Base-by-base conservation (phyloP, 179 eudicot species). In the Pouteria campechiana region DNA sequence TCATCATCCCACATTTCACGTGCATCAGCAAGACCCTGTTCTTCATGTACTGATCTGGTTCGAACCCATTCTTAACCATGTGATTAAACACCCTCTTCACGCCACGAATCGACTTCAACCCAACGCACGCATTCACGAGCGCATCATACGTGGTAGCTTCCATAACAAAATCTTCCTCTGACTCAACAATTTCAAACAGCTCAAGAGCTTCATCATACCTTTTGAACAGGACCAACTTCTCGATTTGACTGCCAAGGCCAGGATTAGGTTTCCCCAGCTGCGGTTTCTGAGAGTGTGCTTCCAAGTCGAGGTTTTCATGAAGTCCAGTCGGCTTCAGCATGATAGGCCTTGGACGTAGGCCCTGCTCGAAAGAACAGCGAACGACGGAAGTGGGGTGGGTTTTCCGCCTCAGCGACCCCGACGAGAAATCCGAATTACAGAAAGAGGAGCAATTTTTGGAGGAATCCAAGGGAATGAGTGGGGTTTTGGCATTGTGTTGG, bases 1-100 rank as follows among this genome's bases (percentile, higher is more conserved):
- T 56, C 75, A 79, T 60, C 96, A 86, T 82, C 43, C 83, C 78
- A 42, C 96, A 86, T 62, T 65, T 86, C 37, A 82, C 71, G 56
- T 78, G 75, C 81, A 83, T 83, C 29, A 82, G 39, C 68, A 86
- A 54, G 17, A 86, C 76, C 75, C 89, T 60, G 40, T 86, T 86
- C 37, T 66, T 54, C 80, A 79, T 54, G 70, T 79, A 83, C 67
- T 59, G 71, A 72, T 83, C 86, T 6, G 45, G 50, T 44, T 69
- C 70, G 37, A 76, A 68, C 55, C 74, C 75, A 38, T 58, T 61
- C 32, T 40, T 54, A 5, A 46, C 20, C 81, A 86, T 86, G 27
- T 51, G 54, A 54, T 43, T 70, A 30, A 64, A 65, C 42, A 86
- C 77, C 68, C 68, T 72, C 62, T 74, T 83, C 12, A 74, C 93